A percentile compares a stretch with the other conserved stretches of the same genome.
phyloP scores from a whole-genome alignment of 2,329 filamentous ascomycete species.

The Thielaviopsis populi region DNA sequence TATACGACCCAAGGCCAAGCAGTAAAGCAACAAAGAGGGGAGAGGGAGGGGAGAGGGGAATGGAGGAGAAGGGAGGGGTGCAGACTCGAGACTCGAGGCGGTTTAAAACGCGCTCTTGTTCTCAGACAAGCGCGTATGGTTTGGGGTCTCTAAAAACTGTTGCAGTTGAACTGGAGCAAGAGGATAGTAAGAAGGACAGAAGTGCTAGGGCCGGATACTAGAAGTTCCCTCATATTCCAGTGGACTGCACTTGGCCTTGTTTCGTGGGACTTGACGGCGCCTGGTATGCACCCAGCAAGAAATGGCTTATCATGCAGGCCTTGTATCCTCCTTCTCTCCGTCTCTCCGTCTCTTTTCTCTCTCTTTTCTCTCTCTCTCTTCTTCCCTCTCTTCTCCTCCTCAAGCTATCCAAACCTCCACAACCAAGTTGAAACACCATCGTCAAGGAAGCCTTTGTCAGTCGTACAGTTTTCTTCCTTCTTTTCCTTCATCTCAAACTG shows the following conservation, averaged over 20 bases:
- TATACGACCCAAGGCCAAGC: background rate
- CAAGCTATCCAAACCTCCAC: background rate
- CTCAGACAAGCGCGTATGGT: background rate
- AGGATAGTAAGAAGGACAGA: background rate
- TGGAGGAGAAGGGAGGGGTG: background rate
- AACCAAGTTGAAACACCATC: background rate
- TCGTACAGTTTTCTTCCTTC: background rate
- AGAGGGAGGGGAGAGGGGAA: too few relatives aligned
- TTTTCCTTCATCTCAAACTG: background rate
- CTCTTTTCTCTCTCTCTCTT: too few relatives aligned
- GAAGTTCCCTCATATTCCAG: background rate
- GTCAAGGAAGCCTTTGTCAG: background rate
- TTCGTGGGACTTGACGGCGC: too few relatives aligned
- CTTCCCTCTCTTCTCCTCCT: background rate
- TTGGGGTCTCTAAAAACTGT: background rate
- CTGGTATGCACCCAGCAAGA: background rate
- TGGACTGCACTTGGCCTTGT: too few relatives aligned
- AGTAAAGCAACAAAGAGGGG: too few relatives aligned
- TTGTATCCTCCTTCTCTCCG: too few relatives aligned
- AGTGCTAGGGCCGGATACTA: background rate
- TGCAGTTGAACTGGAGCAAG: background rate
- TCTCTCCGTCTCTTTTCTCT: too few relatives aligned
- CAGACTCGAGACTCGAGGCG: background rate
- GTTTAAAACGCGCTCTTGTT: background rate
- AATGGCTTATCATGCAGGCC: background rate